Evolutionary conservation across 2,329 filamentous ascomycete genomes (phyloP).

Genomic region (Claviceps africana): DNA sequence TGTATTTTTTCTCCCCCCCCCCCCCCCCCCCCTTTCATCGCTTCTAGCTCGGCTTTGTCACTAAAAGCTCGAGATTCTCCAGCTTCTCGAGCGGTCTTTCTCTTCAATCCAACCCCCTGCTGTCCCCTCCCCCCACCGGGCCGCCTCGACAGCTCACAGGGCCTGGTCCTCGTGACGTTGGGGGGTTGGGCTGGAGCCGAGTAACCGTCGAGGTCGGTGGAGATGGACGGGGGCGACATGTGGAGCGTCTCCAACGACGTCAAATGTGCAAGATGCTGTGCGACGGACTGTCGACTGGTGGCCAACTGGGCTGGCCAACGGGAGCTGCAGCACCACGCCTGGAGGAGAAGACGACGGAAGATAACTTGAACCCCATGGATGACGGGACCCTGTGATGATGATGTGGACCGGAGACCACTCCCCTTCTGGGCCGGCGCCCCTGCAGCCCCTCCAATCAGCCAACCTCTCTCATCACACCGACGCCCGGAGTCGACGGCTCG

Average conservation of each 20-base stretch:
- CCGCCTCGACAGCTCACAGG: constrained; percentile 1
- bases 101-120: not conserved
- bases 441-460: too few species aligned
- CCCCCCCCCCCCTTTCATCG: not conserved
- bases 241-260: not conserved
- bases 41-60: not conserved
- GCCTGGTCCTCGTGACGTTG: constrained; percentile 2
- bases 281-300: too few species aligned
- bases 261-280: not conserved
- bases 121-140: too few species aligned
- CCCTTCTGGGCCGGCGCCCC: not conserved
- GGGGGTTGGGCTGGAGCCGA: not conserved
- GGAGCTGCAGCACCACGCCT: not conserved
- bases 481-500: too few species aligned
- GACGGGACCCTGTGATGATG: not conserved
- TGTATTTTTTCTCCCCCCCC: not conserved
- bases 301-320: not conserved
- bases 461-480: too few species aligned
- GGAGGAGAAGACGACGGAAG: not conserved
- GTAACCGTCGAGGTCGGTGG: not conserved
- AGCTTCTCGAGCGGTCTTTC: not conserved
- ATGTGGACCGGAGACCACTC: not conserved
- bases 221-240: not conserved
- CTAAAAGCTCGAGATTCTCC: not conserved
- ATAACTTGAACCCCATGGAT: not conserved